Percentiles rank a stretch among this genome's conserved stretches.
Evolutionary conservation across 768 basidiomycete genomes (phyloP).

Genomic region (Xerocomellus dryophilus): DNA sequence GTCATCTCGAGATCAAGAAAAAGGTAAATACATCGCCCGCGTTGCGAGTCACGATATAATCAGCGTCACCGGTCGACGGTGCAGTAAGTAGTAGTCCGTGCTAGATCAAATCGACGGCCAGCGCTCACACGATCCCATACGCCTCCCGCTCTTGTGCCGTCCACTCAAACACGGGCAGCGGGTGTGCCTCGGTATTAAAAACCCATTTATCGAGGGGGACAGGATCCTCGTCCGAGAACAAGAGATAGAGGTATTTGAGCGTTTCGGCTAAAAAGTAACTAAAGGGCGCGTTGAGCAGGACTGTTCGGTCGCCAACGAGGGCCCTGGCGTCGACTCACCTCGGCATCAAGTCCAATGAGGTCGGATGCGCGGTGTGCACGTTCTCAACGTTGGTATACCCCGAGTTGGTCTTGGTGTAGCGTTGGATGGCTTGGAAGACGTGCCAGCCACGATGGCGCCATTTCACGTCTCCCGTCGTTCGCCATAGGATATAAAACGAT

Average conservation of each 20-base stretch:
- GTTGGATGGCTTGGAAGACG: slow-evolving; percentile 65
- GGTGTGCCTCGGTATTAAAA: slow-evolving; percentile 71
- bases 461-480: slow-evolving; percentile 58
- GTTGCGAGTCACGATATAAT: no score
- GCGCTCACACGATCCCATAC: slow-evolving; percentile 30
- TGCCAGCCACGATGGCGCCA: slow-evolving; percentile 74
- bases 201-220: slow-evolving; percentile 55
- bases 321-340: slow-evolving; percentile 37
- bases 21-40: neutral
- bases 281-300: slow-evolving; percentile 14
- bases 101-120: neutral
- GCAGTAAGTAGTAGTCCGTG: neutral
- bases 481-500: slow-evolving; percentile 69
- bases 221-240: slow-evolving; percentile 62
- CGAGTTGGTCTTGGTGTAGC: slow-evolving; percentile 48
- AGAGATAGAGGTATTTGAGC: slow-evolving; percentile 69
- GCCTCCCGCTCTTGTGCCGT: slow-evolving; percentile 47
- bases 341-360: slow-evolving; percentile 58
- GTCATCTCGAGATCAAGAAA: neutral
- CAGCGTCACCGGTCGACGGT: neutral
- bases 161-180: slow-evolving; percentile 73
- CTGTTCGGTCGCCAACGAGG: neutral
- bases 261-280: slow-evolving; percentile 59
- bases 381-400: slow-evolving; percentile 59
- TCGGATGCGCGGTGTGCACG: slow-evolving; percentile 41